These are phyloP conservation scores for Capsicum pubescens DNA, from an alignment of 257 asterid species.

Conservation along the genomic window DNA sequence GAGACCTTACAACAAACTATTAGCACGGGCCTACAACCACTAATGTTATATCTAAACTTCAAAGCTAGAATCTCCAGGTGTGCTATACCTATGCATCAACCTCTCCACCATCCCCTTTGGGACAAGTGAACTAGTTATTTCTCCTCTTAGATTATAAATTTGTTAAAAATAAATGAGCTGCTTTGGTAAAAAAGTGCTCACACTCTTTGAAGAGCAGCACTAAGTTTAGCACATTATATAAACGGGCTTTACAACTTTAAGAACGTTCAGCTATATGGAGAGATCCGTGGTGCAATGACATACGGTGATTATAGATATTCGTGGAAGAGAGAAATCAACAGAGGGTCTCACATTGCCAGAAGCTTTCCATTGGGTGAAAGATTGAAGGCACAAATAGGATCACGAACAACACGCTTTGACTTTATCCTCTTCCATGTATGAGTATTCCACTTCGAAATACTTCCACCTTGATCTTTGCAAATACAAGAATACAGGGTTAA, in stretches of 20 bases:
- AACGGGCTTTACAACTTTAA: not conserved
- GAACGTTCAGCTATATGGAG: not conserved
- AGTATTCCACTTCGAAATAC: slow-evolving; percentile 72
- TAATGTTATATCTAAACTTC: not conserved
- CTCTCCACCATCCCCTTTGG: not conserved
- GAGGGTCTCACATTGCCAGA: slow-evolving; percentile 74
- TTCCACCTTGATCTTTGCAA: slow-evolving; percentile 59
- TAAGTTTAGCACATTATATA: not conserved
- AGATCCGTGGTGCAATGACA: not conserved
- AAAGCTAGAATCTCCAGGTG: not conserved
- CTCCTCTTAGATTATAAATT: not conserved
- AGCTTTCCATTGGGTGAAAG: slow-evolving; percentile 84
- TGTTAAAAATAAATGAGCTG: not conserved
- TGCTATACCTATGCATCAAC: not conserved
- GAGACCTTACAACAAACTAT: not conserved
- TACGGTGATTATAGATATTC: not conserved
- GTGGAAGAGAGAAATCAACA: not conserved
- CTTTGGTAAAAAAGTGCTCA: slow-evolving; percentile 7
- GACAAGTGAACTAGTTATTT: not conserved
- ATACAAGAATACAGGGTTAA: slow-evolving; percentile 30
- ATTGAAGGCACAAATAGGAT: slow-evolving; percentile 81
- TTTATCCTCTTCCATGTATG: slow-evolving; percentile 71
- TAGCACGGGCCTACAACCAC: not conserved
- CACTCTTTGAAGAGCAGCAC: not conserved
- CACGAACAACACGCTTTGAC: slow-evolving; percentile 62